Evolutionary conservation across 140 eudicot genomes (phyloP), one percentile per base, ranked within the genome.

Genomic region (Oenanthe javanica): DNA sequence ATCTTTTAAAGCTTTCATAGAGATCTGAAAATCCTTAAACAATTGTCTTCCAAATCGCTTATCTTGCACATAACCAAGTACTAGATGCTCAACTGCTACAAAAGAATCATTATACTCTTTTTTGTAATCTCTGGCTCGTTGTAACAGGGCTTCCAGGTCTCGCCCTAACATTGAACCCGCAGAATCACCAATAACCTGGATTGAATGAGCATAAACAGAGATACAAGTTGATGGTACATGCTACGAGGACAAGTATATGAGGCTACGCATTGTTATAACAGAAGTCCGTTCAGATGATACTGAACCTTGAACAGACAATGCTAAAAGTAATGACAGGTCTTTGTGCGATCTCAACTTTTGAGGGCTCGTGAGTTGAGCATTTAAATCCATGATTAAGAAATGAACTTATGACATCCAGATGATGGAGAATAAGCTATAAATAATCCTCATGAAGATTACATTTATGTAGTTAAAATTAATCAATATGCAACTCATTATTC

Each of bases 31-130:
- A 23, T 95, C 99, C 76, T 86, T 89, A 18, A 89, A 95, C 84
- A 95, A 81, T 19, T 95, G 97, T 75, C 89, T 95, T 77, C 97
- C 99, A 79, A 95, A 95, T 75, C 99, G 87, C 64, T 87, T 89
- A 85, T 95, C 99, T 84, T 88, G 92, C 36, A 85, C 85, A 87
- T 85, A 95, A 73, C 90, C 99, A 83, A 95, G 96, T 77, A 95
- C 97, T 77, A 95, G 80, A 91, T 95, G 99, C 86, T 95, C 99
- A 63, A 95, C 97, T 38, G 99, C 93, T 69, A 95, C 93, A 86
- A 90, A 95, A 14, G 97, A 90, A 82, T 95, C 99, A 10, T 93
- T 93, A 79, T 86, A 95, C 72, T 95, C 97, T 85, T 95, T 95
- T 85, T 86, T 95, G 89, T 55, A 92, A 45, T 92, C 97, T 85